phyloP scores from a whole-genome alignment of 495 filamentous ascomycete genomes.

The Aspergillus sparsus region DNA sequence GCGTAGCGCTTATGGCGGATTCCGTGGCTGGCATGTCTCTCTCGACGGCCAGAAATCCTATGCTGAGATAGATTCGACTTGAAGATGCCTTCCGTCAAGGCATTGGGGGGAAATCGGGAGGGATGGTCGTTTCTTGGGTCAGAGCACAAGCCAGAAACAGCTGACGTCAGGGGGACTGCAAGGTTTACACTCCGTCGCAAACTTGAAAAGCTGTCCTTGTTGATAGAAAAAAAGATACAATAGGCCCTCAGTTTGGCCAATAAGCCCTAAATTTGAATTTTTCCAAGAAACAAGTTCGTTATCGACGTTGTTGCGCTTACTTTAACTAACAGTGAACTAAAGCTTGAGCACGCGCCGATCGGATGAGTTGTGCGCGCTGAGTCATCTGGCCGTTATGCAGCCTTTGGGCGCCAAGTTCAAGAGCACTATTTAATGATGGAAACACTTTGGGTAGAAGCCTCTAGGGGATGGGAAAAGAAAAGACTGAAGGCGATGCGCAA shows the following conservation, averaged over 20 bases:
- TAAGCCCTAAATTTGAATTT: not conserved
- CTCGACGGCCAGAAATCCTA: not conserved
- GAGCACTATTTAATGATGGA: not conserved
- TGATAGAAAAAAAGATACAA: not conserved
- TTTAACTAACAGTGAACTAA: not conserved
- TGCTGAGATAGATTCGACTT: not conserved
- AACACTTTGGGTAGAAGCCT: not conserved
- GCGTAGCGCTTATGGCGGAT: slow-evolving; percentile 31
- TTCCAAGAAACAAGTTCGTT: not conserved
- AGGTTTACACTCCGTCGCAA: slow-evolving; percentile 18
- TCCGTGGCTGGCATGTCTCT: slow-evolving; percentile 38
- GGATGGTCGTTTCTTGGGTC: slow-evolving; percentile 18
- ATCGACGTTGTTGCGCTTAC: not conserved
- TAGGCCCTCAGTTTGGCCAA: not conserved
- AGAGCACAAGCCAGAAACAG: slow-evolving; percentile 23
- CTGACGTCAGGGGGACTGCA: slow-evolving; percentile 35
- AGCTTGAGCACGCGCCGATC: not conserved
- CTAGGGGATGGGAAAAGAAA: not conserved
- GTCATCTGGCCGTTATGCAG: slow-evolving; percentile 17
- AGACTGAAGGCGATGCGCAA: not conserved
- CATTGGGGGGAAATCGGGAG: slow-evolving; percentile 21
- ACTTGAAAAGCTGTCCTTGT: slow-evolving; percentile 1
- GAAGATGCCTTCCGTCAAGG: slow-evolving; percentile 22
- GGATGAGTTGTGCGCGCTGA: slow-evolving; percentile 21
- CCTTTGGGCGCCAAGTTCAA: not conserved